phyloP scores from a whole-genome alignment of 2,329 filamentous ascomycete species.

The Colletotrichum limetticola region DNA sequence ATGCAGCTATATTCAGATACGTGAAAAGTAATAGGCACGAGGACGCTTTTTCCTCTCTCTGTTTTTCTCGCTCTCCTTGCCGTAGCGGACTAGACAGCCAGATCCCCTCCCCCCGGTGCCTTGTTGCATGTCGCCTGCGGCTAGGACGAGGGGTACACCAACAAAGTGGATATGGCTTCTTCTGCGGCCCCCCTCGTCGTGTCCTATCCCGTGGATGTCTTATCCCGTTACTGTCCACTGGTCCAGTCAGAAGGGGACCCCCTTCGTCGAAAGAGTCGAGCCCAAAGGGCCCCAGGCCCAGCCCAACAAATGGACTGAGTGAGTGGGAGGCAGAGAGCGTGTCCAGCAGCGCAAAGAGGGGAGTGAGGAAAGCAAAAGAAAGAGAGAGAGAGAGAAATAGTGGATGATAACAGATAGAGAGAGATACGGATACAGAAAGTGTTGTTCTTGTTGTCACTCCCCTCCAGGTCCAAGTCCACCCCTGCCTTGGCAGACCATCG shows the following conservation, averaged over 20 bases:
- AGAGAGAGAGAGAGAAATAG: constrained; percentile 2
- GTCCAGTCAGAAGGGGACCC: constrained; percentile 25
- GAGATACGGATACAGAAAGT: too few relatives aligned
- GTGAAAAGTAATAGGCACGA: constrained; percentile 21
- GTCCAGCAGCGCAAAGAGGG: constrained; percentile 22
- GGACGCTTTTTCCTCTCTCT: constrained; percentile 1
- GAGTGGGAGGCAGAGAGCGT: not conserved
- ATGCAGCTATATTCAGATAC: constrained; percentile 28
- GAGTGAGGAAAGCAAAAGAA: constrained; percentile 7
- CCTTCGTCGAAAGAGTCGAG: not conserved
- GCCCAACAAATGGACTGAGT: not conserved
- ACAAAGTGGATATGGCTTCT: constrained; percentile 25
- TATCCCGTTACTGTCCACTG: constrained; percentile 27
- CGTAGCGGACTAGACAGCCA: not conserved
- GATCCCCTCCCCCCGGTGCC: constrained; percentile 1
- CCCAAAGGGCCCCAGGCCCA: constrained; percentile 1
- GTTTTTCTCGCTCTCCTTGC: not conserved
- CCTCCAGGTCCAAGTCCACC: not conserved
- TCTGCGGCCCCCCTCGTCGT: not conserved
- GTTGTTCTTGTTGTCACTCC: not conserved
- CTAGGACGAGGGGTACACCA: constrained; percentile 29
- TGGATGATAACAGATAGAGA: constrained; percentile 28
- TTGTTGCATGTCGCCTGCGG: constrained; percentile 19
- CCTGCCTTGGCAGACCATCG: constrained; percentile 31
- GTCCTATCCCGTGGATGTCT: constrained; percentile 26